Evolutionary conservation across 768 basidiomycete species (phyloP), one percentile per base, ranked within the genome.

Genomic region (Tylopilus rubrobrunneus): DNA sequence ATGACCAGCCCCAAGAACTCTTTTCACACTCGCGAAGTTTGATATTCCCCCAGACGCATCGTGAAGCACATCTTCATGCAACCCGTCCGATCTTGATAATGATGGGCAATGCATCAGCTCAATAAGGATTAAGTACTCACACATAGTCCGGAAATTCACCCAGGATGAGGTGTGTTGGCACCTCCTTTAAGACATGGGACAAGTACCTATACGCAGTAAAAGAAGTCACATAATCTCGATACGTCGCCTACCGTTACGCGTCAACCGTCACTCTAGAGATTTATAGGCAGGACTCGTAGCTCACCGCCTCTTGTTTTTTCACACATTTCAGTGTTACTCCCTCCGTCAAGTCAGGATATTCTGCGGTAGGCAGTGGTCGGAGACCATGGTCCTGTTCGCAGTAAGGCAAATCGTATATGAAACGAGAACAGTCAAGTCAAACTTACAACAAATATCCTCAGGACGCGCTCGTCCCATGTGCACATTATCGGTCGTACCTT

Each of bases 391-490:
- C 23, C 56, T 57, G 47, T 2, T n/a, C n/a, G n/a, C n/a, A n/a
- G n/a, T n/a, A n/a, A n/a, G n/a, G n/a, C n/a, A n/a, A n/a, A n/a
- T n/a, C n/a, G n/a, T n/a, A n/a, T n/a, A n/a, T n/a, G n/a, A n/a
- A 2, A 17, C 5, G 10, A 14, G 7, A 7, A 3, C 21, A 12
- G 29, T 34, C 46, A 19, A 25, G 7, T 10, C 17, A 37, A 10
- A 11, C 51, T 39, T 29, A 59, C 59, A 2, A 40, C 15, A 27
- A n/a, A 28, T n/a, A 44, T 45, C 46, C 12, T 46, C 6, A 52
- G 11, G 25, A 55, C 10, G 7, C 56, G 53, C 4, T 52, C 48
- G 17, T 60, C 56, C 56, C 53, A 58, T 11, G 39, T 40, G 9
- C 39, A 17, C 6, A 37, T 14, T 8, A 40, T 9, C 5, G 39